These are phyloP conservation scores for Fusarium marasasianum DNA, from an alignment of 2,329 filamentous ascomycete genomes.

Conservation along the genomic window DNA sequence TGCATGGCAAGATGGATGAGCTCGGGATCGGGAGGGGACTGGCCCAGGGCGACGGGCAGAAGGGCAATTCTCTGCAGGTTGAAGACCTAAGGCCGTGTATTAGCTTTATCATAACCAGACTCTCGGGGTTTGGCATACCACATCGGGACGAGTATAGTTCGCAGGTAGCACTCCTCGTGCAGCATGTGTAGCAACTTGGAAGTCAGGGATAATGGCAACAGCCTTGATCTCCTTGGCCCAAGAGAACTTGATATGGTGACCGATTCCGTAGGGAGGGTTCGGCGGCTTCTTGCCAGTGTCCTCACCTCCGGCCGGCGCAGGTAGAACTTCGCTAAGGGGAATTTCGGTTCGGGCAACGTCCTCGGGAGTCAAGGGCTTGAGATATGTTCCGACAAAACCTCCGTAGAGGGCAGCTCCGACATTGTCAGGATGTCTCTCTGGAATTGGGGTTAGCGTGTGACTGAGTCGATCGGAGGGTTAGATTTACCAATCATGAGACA, in stretches of 20 bases:
- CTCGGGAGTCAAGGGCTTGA: slow-evolving; percentile 89
- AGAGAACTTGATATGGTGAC: slow-evolving; percentile 93
- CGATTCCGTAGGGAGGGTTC: slow-evolving; percentile 89
- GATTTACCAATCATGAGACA: slow-evolving; percentile 90
- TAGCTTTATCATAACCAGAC: not conserved
- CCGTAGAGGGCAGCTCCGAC: slow-evolving; percentile 95
- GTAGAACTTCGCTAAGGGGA: slow-evolving; percentile 91
- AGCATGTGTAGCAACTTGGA: slow-evolving; percentile 93
- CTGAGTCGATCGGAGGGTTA: not conserved
- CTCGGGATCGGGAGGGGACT: slow-evolving; percentile 88
- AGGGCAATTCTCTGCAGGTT: slow-evolving; percentile 95
- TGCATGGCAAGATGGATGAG: slow-evolving; percentile 99
- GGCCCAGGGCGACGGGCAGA: slow-evolving; percentile 86
- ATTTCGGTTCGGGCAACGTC: slow-evolving; percentile 93
- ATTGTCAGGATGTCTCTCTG: slow-evolving; percentile 90
- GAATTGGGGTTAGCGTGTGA: slow-evolving; percentile 24
- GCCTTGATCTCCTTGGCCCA: slow-evolving; percentile 97
- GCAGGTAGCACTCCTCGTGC: slow-evolving; percentile 86
- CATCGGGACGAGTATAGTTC: slow-evolving; percentile 81
- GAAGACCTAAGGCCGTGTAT: slow-evolving; percentile 70
- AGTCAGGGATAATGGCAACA: slow-evolving; percentile 94
- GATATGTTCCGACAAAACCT: slow-evolving; percentile 95
- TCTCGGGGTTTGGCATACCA: slow-evolving; percentile 62
- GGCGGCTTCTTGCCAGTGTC: slow-evolving; percentile 90
- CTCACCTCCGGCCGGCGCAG: slow-evolving; percentile 86